phyloP scores from a whole-genome alignment of 2,329 filamentous ascomycete species.

The Ceratocystis colombiana region DNA sequence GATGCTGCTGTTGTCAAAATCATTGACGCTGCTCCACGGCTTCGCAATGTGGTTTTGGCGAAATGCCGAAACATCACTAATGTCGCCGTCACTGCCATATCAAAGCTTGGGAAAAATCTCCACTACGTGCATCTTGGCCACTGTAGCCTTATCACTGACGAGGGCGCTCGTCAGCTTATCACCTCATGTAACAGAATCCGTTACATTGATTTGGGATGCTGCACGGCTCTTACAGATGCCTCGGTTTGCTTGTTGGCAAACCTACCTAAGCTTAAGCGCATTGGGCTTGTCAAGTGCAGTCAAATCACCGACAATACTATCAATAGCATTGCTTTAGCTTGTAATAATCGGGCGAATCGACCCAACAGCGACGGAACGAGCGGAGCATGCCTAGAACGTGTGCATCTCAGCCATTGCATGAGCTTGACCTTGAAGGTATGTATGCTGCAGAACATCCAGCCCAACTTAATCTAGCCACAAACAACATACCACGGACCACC shows the following conservation, averaged over 20 bases:
- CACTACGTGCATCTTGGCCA: slow-evolving; percentile 96
- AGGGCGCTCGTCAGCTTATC: slow-evolving; percentile 74
- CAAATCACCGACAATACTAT: slow-evolving; percentile 87
- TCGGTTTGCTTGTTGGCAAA: slow-evolving; percentile 76
- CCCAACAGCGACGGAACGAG: slow-evolving; percentile 27
- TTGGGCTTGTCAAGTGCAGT: slow-evolving; percentile 88
- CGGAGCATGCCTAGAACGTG: slow-evolving; percentile 64
- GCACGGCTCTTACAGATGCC: slow-evolving; percentile 72
- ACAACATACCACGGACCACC: too few relatives aligned
- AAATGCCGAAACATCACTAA: slow-evolving; percentile 94
- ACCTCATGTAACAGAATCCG: slow-evolving; percentile 82
- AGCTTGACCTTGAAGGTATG: slow-evolving; percentile 70
- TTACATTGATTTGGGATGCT: slow-evolving; percentile 97
- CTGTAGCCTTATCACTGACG: slow-evolving; percentile 82
- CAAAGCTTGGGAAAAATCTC: slow-evolving; percentile 83
- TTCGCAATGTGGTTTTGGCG: slow-evolving; percentile 85
- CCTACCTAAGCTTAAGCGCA: slow-evolving; percentile 85
- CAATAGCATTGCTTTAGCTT: slow-evolving; percentile 27
- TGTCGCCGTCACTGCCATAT: slow-evolving; percentile 73
- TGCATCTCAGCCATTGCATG: slow-evolving; percentile 92
- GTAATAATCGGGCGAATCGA: not conserved
- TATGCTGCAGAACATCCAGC: slow-evolving; percentile 25
- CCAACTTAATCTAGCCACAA: too few relatives aligned
- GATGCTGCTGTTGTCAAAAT: slow-evolving; percentile 85
- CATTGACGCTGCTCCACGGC: slow-evolving; percentile 70